A percentile compares a stretch with the other conserved stretches of the same genome.
phyloP scores from a whole-genome alignment of 225 moss, liverwort and hornwort genomes.

The Ulota crispa region DNA sequence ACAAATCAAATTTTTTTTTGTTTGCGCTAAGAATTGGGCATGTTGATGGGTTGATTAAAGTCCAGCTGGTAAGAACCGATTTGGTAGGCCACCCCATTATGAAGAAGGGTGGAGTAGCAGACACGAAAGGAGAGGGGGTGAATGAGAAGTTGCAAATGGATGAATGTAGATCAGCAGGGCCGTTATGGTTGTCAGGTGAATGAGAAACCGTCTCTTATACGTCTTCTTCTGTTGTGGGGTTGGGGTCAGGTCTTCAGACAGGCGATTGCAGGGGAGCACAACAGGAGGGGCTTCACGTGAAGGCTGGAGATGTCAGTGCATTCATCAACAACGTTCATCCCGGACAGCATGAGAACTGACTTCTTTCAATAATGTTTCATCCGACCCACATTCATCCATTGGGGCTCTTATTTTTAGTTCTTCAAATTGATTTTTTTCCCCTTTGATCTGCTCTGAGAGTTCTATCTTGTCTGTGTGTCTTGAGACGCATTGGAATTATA shows the following conservation, averaged over 20 bases:
- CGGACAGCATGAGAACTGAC: not conserved
- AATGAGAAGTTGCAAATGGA: not conserved
- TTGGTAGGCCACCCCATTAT: not conserved
- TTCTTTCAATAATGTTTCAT: constrained; percentile 23
- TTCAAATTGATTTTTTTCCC: not conserved
- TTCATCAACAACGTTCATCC: constrained; percentile 8
- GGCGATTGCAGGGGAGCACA: constrained; percentile 15
- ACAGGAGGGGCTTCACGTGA: constrained; percentile 20
- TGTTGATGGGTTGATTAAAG: not conserved
- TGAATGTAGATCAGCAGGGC: not conserved
- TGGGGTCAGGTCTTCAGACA: constrained; percentile 32
- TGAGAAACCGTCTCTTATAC: constrained; percentile 16
- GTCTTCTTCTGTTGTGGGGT: constrained; percentile 14
- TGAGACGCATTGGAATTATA: not conserved
- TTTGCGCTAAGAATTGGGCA: not conserved
- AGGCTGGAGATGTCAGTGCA: constrained; percentile 23
- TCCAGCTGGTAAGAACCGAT: not conserved
- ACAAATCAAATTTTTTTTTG: not conserved
- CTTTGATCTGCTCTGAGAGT: not conserved
- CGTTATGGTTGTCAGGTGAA: not conserved
- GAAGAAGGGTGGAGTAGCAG: not conserved
- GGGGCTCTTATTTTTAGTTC: not conserved
- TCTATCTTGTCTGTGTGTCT: constrained; percentile 44
- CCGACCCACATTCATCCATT: constrained; percentile 23
- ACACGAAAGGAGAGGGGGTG: not conserved